Evolutionary conservation across 2,329 filamentous ascomycete species (phyloP), one percentile per base, ranked within the genome.

Genomic region (Didymosphaeria variabile): DNA sequence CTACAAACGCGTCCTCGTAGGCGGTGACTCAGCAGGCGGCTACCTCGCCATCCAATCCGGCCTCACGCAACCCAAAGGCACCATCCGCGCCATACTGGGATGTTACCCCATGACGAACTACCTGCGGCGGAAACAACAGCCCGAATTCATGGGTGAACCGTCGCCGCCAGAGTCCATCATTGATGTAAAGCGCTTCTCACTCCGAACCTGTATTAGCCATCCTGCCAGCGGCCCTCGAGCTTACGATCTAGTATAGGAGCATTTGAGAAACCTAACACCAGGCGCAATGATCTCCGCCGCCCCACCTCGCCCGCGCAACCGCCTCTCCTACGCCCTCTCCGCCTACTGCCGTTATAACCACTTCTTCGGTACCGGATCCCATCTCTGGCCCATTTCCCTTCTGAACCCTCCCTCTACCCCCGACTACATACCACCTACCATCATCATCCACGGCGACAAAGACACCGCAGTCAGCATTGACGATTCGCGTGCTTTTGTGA

Each of bases 21-120:
- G 68, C 0, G 79, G 79, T 7, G 79, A 81, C 19, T 75, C 71
- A 2, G 79, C 79, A 17, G 79, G 79, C 32, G 79, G 79, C 38
- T 79, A 73, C 58, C 70, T 79, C 57, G 76, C 77, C 5, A 58
- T 79, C 1, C 74, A 77, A 65, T 73, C 72, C 2, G 72, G 59
- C 0, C 49, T 76, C 12, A 61, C 60, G 9, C 61, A 66, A 17
- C 71, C 70, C 0, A 56, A 64, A 26, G 68, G 65, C 7, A 59
- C 34, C 1, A 66, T 77, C 58, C 69, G 69, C 34, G 68, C 71
- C 2, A 44, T 75, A 7, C 44, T 75, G 1, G 66, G 58, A 1
- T 67, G 72, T 57, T 76, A 75, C 31, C 74, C 76, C 0, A 73
- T 77, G 71, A 72, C 72, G 0, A 61, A 72, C 19, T 61, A 55